Evolutionary conservation across 140 eudicot species (phyloP).

Genomic region (Stevia rebaudiana): DNA sequence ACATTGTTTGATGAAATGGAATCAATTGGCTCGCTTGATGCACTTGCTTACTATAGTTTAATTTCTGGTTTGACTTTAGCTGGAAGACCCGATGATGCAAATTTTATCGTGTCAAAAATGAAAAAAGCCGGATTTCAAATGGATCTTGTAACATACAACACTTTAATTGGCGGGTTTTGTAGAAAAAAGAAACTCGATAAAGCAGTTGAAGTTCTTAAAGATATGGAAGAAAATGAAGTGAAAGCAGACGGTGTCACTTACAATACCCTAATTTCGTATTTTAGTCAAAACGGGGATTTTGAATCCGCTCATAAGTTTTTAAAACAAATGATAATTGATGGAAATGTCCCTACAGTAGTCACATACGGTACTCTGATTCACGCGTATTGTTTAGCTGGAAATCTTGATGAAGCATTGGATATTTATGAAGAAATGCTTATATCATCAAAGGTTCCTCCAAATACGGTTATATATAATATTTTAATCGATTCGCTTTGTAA

Average conservation of each 20-base stretch:
- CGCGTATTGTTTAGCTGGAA: conserved; percentile 50
- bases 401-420: conserved; percentile 58
- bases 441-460: conserved; percentile 43
- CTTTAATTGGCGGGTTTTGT: conserved; percentile 76
- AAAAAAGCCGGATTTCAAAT: conserved; percentile 58
- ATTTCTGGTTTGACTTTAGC: conserved; percentile 63
- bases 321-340: conserved; percentile 58
- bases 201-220: conserved; percentile 56
- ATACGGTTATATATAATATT: conserved; percentile 63
- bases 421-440: conserved; percentile 48
- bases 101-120: conserved; percentile 47
- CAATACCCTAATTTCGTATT: conserved; percentile 67
- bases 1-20: conserved; percentile 61
- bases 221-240: conserved; percentile 53
- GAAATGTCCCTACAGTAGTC: conserved; percentile 55
- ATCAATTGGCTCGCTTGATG: conserved; percentile 51
- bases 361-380: conserved; percentile 75
- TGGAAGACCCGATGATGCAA: conserved; percentile 65
- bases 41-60: conserved; percentile 59
- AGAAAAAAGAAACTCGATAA: conserved; percentile 52
- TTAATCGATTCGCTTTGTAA: conserved; percentile 67
- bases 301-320: conserved; percentile 46
- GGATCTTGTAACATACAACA: conserved; percentile 61
- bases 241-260: conserved; percentile 64
- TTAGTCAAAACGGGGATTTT: conserved; percentile 53